A percentile compares a stretch with the other conserved stretches of the same genome.
phyloP scores from a whole-genome alignment of 2,329 filamentous ascomycete genomes.

The Sporothrix pseudoabietina region DNA sequence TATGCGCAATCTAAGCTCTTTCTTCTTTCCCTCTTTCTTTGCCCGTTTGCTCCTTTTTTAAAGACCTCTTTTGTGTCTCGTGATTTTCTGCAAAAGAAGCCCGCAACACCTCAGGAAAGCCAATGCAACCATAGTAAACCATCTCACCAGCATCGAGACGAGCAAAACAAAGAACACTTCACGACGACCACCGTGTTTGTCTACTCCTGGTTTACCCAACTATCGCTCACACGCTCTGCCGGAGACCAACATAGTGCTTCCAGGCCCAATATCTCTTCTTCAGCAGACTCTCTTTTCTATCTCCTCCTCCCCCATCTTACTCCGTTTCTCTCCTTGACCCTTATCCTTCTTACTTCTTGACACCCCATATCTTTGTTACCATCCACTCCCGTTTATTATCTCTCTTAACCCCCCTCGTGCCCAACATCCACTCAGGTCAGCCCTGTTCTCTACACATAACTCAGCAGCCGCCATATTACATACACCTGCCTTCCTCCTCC shows the following conservation, averaged over 20 bases:
- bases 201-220: neutral
- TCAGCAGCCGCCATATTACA: slow-evolving; percentile 13
- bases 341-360: neutral
- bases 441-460: neutral
- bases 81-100: neutral
- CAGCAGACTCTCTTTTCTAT: neutral
- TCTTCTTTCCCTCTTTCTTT: neutral
- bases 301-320: neutral
- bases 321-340: neutral
- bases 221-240: neutral
- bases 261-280: neutral
- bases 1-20: slow-evolving; percentile 2
- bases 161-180: neutral
- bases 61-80: neutral
- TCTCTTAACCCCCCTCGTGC: neutral
- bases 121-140: neutral
- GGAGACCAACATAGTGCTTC: slow-evolving; percentile 3
- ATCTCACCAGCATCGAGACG: neutral
- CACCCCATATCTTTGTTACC: neutral
- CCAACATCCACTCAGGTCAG: neutral
- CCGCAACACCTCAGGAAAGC: neutral
- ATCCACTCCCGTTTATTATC: neutral
- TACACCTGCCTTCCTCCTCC: neutral
- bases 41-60: neutral
- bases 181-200: neutral